These are phyloP conservation scores for Drosera capensis DNA, from an alignment of 148 eudicot genomes.

Conservation along the genomic window DNA sequence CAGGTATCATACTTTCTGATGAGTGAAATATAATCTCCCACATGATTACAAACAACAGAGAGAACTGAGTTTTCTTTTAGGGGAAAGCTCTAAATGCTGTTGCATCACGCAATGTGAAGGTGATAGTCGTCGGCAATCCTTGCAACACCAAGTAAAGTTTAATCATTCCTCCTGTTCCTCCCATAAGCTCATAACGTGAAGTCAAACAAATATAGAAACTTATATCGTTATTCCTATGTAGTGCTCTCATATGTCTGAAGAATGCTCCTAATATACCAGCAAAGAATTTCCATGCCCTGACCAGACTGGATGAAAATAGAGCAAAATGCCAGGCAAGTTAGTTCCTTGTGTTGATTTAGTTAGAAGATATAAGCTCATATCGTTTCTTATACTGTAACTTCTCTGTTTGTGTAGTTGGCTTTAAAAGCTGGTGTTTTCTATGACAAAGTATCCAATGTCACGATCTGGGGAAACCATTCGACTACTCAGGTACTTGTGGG, in stretches of 20 bases:
- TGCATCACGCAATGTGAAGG: slow-evolving; percentile 81
- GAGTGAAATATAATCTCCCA: not conserved
- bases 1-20: slow-evolving; percentile 32
- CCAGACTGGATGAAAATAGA: slow-evolving; percentile 93
- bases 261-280: slow-evolving; percentile 97
- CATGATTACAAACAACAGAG: not conserved
- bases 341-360: not conserved
- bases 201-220: not conserved
- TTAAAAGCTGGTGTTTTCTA: slow-evolving; percentile 95
- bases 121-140: slow-evolving; percentile 93
- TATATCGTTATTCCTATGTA: slow-evolving; percentile 14
- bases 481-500: slow-evolving; percentile 59
- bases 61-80: slow-evolving; percentile 14
- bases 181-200: not conserved
- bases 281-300: slow-evolving; percentile 90
- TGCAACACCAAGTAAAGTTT: slow-evolving; percentile 86
- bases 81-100: slow-evolving; percentile 96
- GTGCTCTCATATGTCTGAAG: slow-evolving; percentile 95
- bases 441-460: slow-evolving; percentile 87
- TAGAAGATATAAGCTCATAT: not conserved
- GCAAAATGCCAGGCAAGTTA: slow-evolving; percentile 87
- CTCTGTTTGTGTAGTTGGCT: slow-evolving; percentile 52
- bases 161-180: not conserved
- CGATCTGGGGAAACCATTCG: slow-evolving; percentile 99
- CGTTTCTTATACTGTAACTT: not conserved